These are phyloP conservation scores for Colletotrichum plurivorum DNA, from an alignment of 2,329 filamentous ascomycete genomes.

Conservation along the genomic window DNA sequence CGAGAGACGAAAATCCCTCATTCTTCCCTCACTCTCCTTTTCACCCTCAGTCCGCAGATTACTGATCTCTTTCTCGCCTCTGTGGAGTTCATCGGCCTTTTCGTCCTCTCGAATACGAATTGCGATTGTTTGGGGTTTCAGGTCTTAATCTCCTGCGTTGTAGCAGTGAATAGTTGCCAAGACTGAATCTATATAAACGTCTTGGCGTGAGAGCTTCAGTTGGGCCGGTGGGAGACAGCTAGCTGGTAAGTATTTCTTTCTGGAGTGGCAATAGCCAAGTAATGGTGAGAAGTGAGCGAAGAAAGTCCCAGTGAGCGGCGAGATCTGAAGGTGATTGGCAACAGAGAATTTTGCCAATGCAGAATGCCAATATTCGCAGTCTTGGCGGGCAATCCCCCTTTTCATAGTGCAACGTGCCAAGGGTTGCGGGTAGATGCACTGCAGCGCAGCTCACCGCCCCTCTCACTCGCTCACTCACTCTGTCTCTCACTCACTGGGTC, in stretches of 20 bases:
- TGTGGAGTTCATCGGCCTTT: constrained; percentile 2
- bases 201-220: constrained; percentile 11
- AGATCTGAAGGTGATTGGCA: constrained; percentile 21
- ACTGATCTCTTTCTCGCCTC: too few relatives aligned
- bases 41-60: not conserved
- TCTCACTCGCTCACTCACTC: constrained; percentile 9
- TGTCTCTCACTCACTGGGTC: constrained; percentile 11
- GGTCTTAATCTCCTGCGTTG: constrained; percentile 16
- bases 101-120: constrained; percentile 11
- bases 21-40: not conserved
- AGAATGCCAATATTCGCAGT: constrained; percentile 27
- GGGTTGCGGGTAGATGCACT: constrained; percentile 17
- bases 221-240: not conserved
- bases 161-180: constrained; percentile 16
- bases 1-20: too few relatives aligned
- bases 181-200: constrained; percentile 18
- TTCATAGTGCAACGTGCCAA: constrained; percentile 36
- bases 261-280: not conserved
- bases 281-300: not conserved
- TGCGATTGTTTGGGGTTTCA: not conserved
- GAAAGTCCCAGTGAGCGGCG: not conserved
- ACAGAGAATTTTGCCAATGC: constrained; percentile 20
- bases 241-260: not conserved
- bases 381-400: constrained; percentile 35
- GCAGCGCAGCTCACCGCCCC: constrained; percentile 1